These are phyloP conservation scores for Penicillium sp. DNA, from an alignment of 2,329 filamentous ascomycete species.

Conservation along the genomic window DNA sequence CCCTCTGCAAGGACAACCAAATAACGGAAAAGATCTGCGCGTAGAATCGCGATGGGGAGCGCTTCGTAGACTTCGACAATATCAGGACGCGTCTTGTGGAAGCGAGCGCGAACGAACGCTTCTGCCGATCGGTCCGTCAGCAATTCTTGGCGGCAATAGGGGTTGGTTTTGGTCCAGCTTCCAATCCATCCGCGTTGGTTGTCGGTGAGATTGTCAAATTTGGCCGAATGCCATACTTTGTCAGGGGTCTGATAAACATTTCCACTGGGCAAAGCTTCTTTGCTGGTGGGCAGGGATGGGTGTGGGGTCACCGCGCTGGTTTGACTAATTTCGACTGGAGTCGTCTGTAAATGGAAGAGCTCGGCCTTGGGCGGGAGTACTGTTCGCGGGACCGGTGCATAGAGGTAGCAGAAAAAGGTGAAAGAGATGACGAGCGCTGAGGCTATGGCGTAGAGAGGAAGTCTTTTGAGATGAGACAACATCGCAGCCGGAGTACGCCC, in stretches of 20 bases:
- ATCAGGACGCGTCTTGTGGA: constrained; percentile 34
- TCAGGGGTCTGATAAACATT: constrained; percentile 10
- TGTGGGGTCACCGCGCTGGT: background rate
- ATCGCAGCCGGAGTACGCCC: background rate
- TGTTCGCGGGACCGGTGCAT: background rate
- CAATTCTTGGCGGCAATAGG: constrained; percentile 21
- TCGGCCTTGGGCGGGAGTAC: background rate
- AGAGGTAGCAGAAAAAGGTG: background rate
- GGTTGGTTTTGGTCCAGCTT: constrained; percentile 33
- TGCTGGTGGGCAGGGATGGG: background rate
- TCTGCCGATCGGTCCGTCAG: constrained; percentile 36
- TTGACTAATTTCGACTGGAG: background rate
- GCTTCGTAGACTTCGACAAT: constrained; percentile 39
- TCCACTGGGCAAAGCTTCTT: background rate
- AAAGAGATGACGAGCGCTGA: background rate
- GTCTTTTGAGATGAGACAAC: background rate
- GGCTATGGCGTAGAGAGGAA: background rate
- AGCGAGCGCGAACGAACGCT: constrained; percentile 36
- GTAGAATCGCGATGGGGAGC: constrained; percentile 41
- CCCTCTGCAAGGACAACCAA: constrained; percentile 44
- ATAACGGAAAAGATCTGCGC: constrained; percentile 48
- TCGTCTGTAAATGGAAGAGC: background rate
- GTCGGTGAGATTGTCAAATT: constrained; percentile 24
- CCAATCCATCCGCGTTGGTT: constrained; percentile 17
- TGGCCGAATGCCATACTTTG: constrained; percentile 26